Base-by-base conservation (phyloP, 148 eudicot genomes). In the Rhododendron kiyosumense region DNA sequence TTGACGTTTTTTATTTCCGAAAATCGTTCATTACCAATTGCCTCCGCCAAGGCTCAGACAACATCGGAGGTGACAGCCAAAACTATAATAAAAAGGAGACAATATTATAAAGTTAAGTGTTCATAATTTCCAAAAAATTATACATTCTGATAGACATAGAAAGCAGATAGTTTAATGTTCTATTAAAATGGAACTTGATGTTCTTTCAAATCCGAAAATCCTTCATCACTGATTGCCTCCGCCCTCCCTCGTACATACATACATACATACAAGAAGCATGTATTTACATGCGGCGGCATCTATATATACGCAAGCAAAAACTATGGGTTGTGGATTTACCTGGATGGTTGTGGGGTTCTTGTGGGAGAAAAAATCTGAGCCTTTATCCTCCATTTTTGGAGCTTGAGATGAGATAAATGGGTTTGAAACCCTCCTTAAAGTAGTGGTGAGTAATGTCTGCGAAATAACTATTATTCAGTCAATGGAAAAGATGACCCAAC, bases 331-430 rank as follows among this genome's bases (percentile, higher is more conserved):
- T 10, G 49, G 57, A 71, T 3, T 46, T 88, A 95, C 98, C 94
- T 94, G 98, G 77, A 95, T 84, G 7, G 91, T 83, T n/a, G 98
- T 90, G 69, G 96, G 96, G 87, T 88, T 79, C 80, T 92, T 93
- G 91, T 93, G 94, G 34, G 95, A 91, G 38, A 51, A 73, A 78
- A 94, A 94, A 34, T 90, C 95, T 3, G 88, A 90, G 87, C 89
- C 87, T 83, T 93, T 91, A 63, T 93, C 94, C 15, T 85, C 90
- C 95, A 92, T 90, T 86, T 63, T 81, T 82, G 38, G 13, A 82
- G 45, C 36, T 41, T 28, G 1, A 32, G 79, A 32, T 10, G 45
- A 41, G 7, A 41, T 41, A 41, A 83, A 82, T 15, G 48, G 48
- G 69, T 4, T 6, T 65, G 2, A 1, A n/a, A 80, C 82, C 18